phyloP scores from a whole-genome alignment of 2,329 filamentous ascomycete species.

The Dothideomycetes sp. region DNA sequence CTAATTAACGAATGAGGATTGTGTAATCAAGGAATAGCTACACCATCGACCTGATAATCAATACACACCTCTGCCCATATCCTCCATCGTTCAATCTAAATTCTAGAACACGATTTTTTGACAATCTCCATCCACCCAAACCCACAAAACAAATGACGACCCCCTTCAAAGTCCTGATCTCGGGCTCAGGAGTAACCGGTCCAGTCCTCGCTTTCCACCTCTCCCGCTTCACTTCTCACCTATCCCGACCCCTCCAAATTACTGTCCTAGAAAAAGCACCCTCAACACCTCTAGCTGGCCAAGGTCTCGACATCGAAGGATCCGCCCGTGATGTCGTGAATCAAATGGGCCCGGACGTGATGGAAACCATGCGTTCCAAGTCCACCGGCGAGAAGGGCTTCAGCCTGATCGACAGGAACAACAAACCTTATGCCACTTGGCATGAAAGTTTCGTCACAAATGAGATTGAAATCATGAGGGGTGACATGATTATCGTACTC shows the following conservation, averaged over 20 bases:
- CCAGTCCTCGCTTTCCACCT: constrained; percentile 20
- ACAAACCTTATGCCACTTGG: constrained; percentile 13
- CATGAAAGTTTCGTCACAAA: not conserved
- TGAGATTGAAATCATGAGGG: constrained; percentile 38
- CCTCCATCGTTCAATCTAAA: too few relatives aligned
- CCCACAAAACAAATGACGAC: too few relatives aligned
- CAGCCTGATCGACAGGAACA: constrained; percentile 19
- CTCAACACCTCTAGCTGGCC: constrained; percentile 16
- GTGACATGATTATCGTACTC: constrained; percentile 40
- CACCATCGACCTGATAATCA: too few relatives aligned
- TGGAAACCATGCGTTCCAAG: constrained; percentile 18
- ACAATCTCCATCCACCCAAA: too few relatives aligned
- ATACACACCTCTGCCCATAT: too few relatives aligned
- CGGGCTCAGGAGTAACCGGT: constrained; percentile 20
- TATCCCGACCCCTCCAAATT: constrained; percentile 4
- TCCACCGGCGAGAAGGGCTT: constrained; percentile 22
- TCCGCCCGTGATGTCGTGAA: constrained; percentile 18
- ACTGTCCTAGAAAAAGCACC: constrained; percentile 19
- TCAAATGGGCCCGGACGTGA: constrained; percentile 21
- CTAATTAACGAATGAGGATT: too few relatives aligned
- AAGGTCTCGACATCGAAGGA: constrained; percentile 23
- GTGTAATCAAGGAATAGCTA: too few relatives aligned
- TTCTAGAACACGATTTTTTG: too few relatives aligned
- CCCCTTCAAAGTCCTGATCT: constrained; percentile 16
- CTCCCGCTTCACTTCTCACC: constrained; percentile 13